These are phyloP conservation scores for Cucurbita maxima DNA, from an alignment of 306 rosid genomes.

Conservation along the genomic window DNA sequence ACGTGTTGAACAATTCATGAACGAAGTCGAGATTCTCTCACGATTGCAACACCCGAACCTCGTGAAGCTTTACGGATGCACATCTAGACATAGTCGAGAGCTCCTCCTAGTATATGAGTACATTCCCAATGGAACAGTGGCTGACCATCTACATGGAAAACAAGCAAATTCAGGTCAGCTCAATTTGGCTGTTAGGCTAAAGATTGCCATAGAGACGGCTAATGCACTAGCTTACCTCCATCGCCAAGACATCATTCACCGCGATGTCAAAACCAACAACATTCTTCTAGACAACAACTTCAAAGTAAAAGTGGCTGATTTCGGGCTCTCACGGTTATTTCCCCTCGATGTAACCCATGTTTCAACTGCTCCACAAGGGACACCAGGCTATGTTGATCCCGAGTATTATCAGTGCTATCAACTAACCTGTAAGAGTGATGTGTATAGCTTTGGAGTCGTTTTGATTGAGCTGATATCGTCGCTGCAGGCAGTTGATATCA, in stretches of 20 bases:
- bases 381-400: conserved; percentile 96
- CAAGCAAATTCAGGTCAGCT: conserved; percentile 24
- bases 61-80: conserved; percentile 74
- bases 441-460: conserved; percentile 86
- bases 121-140: conserved; percentile 82
- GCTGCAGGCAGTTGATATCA: conserved; percentile 65
- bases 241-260: conserved; percentile 46
- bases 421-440: conserved; percentile 69
- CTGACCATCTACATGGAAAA: conserved; percentile 62
- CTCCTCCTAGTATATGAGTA: conserved; percentile 83
- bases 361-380: conserved; percentile 94
- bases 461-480: conserved; percentile 70
- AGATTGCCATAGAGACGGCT: conserved; percentile 80
- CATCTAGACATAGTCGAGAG: conserved; percentile 65
- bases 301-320: conserved; percentile 81
- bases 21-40: conserved; percentile 73
- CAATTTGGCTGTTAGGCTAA: conserved; percentile 51
- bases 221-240: conserved; percentile 79
- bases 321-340: conserved; percentile 65
- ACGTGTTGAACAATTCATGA: conserved; percentile 71
- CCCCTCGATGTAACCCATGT: conserved; percentile 65
- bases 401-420: conserved; percentile 79
- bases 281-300: conserved; percentile 55
- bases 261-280: conserved; percentile 85
- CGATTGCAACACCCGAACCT: conserved; percentile 49